Percentiles rank a stretch among this genome's conserved stretches.
Evolutionary conservation across 2,329 filamentous ascomycete genomes (phyloP).

Genomic region (Colletotrichum endophyticum): DNA sequence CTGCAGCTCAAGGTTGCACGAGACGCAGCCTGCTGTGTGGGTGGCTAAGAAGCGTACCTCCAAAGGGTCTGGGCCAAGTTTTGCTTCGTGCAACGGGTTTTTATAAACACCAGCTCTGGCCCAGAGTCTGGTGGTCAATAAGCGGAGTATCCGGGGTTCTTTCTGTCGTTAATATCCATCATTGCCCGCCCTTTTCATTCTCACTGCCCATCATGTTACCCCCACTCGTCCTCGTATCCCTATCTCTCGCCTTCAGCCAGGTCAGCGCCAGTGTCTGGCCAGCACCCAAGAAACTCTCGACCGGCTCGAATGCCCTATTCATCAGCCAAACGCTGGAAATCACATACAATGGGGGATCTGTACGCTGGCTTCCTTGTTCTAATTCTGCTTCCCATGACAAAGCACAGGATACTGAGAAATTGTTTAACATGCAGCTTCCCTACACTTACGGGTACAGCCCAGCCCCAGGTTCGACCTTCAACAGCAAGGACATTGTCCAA

Average conservation of each 20-base stretch:
- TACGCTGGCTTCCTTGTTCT: slow-evolving; percentile 50
- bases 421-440: slow-evolving; percentile 46
- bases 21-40: not conserved
- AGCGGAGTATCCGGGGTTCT: not conserved
- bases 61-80: not conserved
- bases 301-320: slow-evolving; percentile 57
- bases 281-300: slow-evolving; percentile 53
- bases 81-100: not conserved
- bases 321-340: slow-evolving; percentile 56
- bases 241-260: slow-evolving; percentile 44
- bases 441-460: slow-evolving; percentile 52
- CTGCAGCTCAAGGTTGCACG: not conserved
- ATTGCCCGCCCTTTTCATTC: not conserved
- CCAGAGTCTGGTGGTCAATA: not conserved
- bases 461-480: slow-evolving; percentile 40
- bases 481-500: slow-evolving; percentile 59
- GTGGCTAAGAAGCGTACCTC: not conserved
- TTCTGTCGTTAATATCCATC: not conserved
- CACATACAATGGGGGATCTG: slow-evolving; percentile 63
- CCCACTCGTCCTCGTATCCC: slow-evolving; percentile 38
- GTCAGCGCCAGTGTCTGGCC: slow-evolving; percentile 62
- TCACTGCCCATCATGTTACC: slow-evolving; percentile 28
- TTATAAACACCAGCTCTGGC: not conserved
- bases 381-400: slow-evolving; percentile 22
- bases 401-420: slow-evolving; percentile 35